Evolutionary conservation across 2,329 filamentous ascomycete genomes (phyloP).

Genomic region (Calonectria ilicicola): DNA sequence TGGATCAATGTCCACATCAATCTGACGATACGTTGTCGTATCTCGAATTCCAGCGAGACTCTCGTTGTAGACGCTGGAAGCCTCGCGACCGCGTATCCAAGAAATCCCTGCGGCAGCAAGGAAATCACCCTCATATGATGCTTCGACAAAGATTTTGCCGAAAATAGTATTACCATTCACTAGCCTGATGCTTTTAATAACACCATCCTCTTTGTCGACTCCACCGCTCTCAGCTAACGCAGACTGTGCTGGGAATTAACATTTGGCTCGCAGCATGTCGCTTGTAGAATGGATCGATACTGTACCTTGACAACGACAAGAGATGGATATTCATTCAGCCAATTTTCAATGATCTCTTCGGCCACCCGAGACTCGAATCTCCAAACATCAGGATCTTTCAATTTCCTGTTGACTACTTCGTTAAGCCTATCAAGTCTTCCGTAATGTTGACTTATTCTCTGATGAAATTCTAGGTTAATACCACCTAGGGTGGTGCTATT

Average conservation of each 20-base stretch:
- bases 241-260: not conserved
- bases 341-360: not conserved
- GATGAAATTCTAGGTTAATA: not conserved
- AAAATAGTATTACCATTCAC: not conserved
- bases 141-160: not conserved
- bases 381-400: constrained; percentile 3
- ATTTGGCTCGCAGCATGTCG: no score
- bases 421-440: not conserved
- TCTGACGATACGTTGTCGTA: not conserved
- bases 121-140: not conserved
- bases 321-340: not conserved
- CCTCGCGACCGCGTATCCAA: not conserved
- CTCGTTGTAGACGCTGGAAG: not conserved
- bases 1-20: not conserved
- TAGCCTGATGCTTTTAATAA: not conserved
- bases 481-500: constrained; percentile 3
- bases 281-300: no score
- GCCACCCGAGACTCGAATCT: not conserved
- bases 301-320: not conserved
- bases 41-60: not conserved
- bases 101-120: not conserved
- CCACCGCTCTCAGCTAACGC: not conserved
- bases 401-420: not conserved
- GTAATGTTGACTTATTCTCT: not conserved
- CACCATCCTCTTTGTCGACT: no score